phyloP scores from a whole-genome alignment of 345 rosid genomes.

The Linum lewisii region DNA sequence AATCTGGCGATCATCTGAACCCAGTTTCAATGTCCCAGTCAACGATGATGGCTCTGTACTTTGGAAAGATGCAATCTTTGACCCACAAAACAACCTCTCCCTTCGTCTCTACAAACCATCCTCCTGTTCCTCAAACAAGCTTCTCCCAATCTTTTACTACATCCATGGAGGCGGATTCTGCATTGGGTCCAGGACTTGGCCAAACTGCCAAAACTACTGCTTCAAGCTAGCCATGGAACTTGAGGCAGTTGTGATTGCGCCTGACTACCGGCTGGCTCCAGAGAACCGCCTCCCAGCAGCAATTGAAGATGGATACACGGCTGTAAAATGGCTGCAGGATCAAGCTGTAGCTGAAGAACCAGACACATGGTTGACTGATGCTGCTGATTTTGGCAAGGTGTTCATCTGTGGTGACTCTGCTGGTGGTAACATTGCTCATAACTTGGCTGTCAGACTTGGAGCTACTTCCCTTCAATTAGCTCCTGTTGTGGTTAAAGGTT shows the following conservation, averaged over 20 bases:
- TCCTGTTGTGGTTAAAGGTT: neutral
- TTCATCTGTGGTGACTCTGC: slow-evolving; percentile 3
- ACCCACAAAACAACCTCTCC: slow-evolving; percentile 25
- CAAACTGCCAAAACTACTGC: slow-evolving; percentile 7
- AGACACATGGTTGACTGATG: neutral
- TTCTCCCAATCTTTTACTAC: slow-evolving; percentile 14
- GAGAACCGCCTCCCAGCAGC: slow-evolving; percentile 5
- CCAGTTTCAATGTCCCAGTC: slow-evolving; percentile 39
- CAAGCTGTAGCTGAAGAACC: neutral
- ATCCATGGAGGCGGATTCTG: slow-evolving; percentile 4
- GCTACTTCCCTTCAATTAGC: neutral
- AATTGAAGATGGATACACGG: slow-evolving; percentile 1
- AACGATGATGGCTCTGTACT: slow-evolving; percentile 44
- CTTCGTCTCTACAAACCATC: slow-evolving; percentile 46
- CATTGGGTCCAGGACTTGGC: slow-evolving; percentile 2
- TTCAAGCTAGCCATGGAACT: slow-evolving; percentile 1
- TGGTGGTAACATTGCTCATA: slow-evolving; percentile 4
- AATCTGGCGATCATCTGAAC: slow-evolving; percentile 41
- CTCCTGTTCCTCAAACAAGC: neutral
- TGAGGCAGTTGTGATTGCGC: neutral
- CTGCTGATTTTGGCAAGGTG: neutral
- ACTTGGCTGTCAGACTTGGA: slow-evolving; percentile 2
- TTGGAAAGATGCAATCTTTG: slow-evolving; percentile 45
- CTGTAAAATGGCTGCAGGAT: neutral
- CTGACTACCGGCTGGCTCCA: slow-evolving; percentile 5